These are phyloP conservation scores for Lotmaria passim DNA, from an alignment of 208 protist species.

Conservation along the genomic window DNA sequence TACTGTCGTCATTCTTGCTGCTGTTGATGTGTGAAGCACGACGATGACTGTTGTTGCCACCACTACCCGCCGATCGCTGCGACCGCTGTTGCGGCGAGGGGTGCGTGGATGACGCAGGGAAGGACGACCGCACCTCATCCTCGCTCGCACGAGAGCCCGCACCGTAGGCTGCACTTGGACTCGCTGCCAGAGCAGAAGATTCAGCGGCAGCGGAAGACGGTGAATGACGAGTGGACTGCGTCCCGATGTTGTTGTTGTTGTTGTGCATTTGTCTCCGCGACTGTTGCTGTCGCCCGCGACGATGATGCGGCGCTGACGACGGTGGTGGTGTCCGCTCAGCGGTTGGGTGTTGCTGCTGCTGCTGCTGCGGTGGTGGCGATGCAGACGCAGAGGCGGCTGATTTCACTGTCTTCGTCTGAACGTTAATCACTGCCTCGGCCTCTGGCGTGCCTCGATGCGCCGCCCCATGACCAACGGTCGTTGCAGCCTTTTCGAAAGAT, in stretches of 20 bases:
- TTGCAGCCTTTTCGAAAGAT: too few relatives aligned
- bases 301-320: too few relatives aligned
- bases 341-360: neutral
- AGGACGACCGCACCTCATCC: neutral
- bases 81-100: slow-evolving; percentile 11
- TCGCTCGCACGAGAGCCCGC: neutral
- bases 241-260: too few relatives aligned
- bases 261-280: neutral
- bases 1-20: too few relatives aligned
- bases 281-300: too few relatives aligned
- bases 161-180: neutral
- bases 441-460: neutral
- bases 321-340: too few relatives aligned
- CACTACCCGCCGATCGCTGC: slow-evolving; percentile 6
- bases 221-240: too few relatives aligned
- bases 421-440: slow-evolving; percentile 22
- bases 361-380: neutral
- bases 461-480: neutral
- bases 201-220: too few relatives aligned
- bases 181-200: neutral
- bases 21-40: neutral
- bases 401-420: slow-evolving; percentile 9
- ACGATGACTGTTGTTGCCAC: slow-evolving; percentile 16
- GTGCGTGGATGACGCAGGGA: neutral
- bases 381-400: neutral